Base-by-base conservation (phyloP, 768 basidiomycete species). In the Strobilomyces confusus region DNA sequence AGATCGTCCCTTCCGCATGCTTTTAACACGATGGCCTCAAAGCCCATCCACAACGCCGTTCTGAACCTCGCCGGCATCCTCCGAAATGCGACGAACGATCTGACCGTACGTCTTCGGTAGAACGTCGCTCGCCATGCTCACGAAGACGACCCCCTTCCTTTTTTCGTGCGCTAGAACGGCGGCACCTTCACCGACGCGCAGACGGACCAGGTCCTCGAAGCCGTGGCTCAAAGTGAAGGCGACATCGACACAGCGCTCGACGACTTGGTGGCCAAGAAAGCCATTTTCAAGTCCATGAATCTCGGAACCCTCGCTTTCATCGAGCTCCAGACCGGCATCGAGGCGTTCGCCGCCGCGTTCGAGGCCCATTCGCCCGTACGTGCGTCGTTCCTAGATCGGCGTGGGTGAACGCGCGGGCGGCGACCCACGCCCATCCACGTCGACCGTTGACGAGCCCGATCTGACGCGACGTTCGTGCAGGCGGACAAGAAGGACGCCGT, bases 41-140 rank as follows among this genome's bases (percentile, higher is more conserved):
- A 62, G 62, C 3, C 0, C 4, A 33, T 62, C 26, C 44, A 54
- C 0, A 0, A 5, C 0, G 12, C 0, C 1, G 40, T 19, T 3
- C 0, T 0, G 1, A 0, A 12, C 0, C 8, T 58, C 17, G 4
- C 0, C 0, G 1, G 0, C 1, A 0, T 0, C 9, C 2, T 50
- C 20, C 0, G 7, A 26, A 7, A 1, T 9, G 3, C 51, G 26
- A 53, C 51, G 6, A 0, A 9, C 0, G 36, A 61, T 22, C 15
- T 8, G 13, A 9, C 0, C 1, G 52, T 64, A 20, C 41, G 61
- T 48, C 15, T 22, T 19, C 23, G 17, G 8, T 26, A 29, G n/a
- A 19, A 12, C 5, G 32, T 15, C 14, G 25, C 34, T 26, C 26
- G 9, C 37, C 9, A 20, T 9, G 33, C 44, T 56, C 22, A 45